Conservation (phyloP, 179 eudicot genomes). For the Vitellaria paradoxa region DNA sequence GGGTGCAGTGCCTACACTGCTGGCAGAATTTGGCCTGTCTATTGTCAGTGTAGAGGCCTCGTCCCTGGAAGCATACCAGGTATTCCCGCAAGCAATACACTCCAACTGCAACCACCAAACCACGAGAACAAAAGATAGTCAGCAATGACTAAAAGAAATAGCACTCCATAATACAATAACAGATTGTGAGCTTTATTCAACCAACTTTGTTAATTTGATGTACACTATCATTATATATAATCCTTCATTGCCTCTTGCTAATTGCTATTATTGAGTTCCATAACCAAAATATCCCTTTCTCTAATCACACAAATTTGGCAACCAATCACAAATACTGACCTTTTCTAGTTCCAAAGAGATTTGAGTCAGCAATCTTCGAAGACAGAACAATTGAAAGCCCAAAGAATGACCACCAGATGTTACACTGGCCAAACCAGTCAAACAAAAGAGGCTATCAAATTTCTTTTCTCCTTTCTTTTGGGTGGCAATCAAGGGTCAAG, state of each 20-base stretch:
- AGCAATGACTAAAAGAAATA: neutral
- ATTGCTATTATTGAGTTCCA: neutral
- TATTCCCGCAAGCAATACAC: slow-evolving; percentile 73
- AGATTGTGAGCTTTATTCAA: neutral
- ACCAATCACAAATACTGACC: neutral
- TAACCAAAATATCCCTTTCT: neutral
- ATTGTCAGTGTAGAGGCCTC: slow-evolving; percentile 70
- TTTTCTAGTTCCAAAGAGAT: neutral
- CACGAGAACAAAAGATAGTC: slow-evolving; percentile 7
- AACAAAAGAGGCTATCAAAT: neutral
- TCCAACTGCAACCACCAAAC: slow-evolving; percentile 54
- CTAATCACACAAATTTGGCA: neutral
- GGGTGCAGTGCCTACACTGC: slow-evolving; percentile 72
- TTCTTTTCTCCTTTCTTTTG: neutral
- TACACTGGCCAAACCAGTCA: neutral
- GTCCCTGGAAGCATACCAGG: slow-evolving; percentile 87
- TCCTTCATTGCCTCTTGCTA: neutral
- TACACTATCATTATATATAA: neutral
- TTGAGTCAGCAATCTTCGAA: neutral
- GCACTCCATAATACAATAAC: neutral
- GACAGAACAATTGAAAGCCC: neutral
- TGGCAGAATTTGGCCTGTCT: slow-evolving; percentile 59
- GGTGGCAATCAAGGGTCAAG: neutral
- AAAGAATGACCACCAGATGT: slow-evolving; percentile 4
- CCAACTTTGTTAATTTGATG: neutral